phyloP scores from a whole-genome alignment of 2,329 filamentous ascomycete species.

The Claviceps sp. region DNA sequence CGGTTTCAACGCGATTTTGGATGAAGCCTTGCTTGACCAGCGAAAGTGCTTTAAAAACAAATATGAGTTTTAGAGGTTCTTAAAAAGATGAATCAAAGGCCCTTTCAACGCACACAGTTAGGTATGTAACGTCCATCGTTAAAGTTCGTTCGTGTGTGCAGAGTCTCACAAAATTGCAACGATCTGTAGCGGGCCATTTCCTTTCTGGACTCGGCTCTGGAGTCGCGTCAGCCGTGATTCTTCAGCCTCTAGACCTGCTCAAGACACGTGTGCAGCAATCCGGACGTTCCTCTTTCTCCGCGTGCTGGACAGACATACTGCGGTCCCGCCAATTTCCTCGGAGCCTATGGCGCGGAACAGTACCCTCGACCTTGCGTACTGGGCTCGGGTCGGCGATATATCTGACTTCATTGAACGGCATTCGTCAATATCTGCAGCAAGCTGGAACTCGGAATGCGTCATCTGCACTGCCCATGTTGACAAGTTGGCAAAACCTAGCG shows the following conservation, averaged over 20 bases:
- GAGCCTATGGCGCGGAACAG: slow-evolving; percentile 80
- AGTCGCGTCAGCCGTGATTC: slow-evolving; percentile 71
- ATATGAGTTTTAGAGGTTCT: too few relatives aligned
- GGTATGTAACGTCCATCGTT: slow-evolving; percentile 2
- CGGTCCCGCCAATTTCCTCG: slow-evolving; percentile 48
- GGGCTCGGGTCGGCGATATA: slow-evolving; percentile 89
- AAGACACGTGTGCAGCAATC: slow-evolving; percentile 95
- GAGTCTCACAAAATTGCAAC: background rate
- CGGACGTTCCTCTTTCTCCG: slow-evolving; percentile 48
- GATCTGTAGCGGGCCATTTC: slow-evolving; percentile 64
- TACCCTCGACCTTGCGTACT: slow-evolving; percentile 85
- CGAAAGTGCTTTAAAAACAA: too few relatives aligned
- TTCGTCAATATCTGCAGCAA: slow-evolving; percentile 50
- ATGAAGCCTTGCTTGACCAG: too few relatives aligned
- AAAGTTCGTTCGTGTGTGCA: too few relatives aligned
- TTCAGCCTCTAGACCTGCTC: slow-evolving; percentile 90
- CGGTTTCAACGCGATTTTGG: too few relatives aligned
- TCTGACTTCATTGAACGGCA: slow-evolving; percentile 74
- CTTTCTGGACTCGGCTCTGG: slow-evolving; percentile 78
- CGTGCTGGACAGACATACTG: slow-evolving; percentile 25
- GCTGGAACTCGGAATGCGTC: slow-evolving; percentile 28
- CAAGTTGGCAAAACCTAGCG: slow-evolving; percentile 70
- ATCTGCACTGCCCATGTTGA: slow-evolving; percentile 68
- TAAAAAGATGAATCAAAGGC: slow-evolving; percentile 6
- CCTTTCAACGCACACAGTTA: slow-evolving; percentile 7